These are phyloP conservation scores for Dictyostelium discoideum DNA, from an alignment of 78 protist genomes.

Conservation along the genomic window dicty_2.7 NC_007088.5:3067001-3067500, in stretches of 20 bases:
- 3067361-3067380: neutral
- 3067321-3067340: neutral
- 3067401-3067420: neutral
- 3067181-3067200: neutral
- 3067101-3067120: conserved; percentile 63
- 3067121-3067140: conserved; percentile 63
- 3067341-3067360: neutral
- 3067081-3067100: conserved; percentile 13
- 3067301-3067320: neutral
- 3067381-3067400: neutral
- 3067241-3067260: neutral
- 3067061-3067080: conserved; percentile 39
- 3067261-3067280: neutral
- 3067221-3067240: conserved; percentile 11
- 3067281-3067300: neutral
- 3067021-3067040: conserved; percentile 68
- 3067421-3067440: neutral
- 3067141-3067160: conserved; percentile 31
- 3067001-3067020: conserved; percentile 65
- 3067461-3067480: too few relatives aligned
- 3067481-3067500: neutral
- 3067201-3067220: neutral
- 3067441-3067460: neutral
- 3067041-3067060: neutral
- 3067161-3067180: conserved; percentile 15